A percentile compares a stretch with the other conserved stretches of the same genome.
These are phyloP conservation scores for Euphorbia tirucalli DNA, from an alignment of 345 rosid species.

Conservation along the genomic window DNA sequence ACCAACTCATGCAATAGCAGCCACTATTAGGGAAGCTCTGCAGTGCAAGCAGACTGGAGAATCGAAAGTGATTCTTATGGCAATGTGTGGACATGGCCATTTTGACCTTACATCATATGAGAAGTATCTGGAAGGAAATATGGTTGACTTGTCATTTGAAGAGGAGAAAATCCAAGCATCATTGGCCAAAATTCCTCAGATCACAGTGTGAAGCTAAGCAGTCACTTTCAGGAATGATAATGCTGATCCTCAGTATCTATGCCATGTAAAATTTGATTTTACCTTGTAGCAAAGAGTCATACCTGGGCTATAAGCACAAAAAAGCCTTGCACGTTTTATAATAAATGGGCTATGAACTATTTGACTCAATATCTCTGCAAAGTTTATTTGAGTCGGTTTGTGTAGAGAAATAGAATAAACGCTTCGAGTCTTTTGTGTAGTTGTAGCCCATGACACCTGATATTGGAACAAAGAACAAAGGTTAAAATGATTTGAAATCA, in stretches of 20 bases:
- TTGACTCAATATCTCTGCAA: too few species aligned
- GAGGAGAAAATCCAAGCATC: slow-evolving; percentile 63
- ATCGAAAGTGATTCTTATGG: slow-evolving; percentile 79
- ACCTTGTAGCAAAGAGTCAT: too few species aligned
- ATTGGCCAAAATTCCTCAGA: slow-evolving; percentile 60
- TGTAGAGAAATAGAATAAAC: too few species aligned
- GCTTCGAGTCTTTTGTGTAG: too few species aligned
- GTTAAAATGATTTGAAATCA: too few species aligned
- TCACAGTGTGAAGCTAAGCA: slow-evolving; percentile 24
- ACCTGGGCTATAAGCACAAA: too few species aligned
- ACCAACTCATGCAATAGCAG: slow-evolving; percentile 92
- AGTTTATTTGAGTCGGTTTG: too few species aligned
- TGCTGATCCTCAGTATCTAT: background rate
- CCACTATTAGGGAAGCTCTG: slow-evolving; percentile 85
- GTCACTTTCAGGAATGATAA: background rate
- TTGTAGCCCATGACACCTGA: too few species aligned
- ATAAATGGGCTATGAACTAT: too few species aligned
- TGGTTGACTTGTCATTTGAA: slow-evolving; percentile 72
- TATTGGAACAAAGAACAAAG: too few species aligned
- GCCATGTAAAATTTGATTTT: background rate
- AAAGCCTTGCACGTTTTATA: too few species aligned
- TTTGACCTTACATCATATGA: slow-evolving; percentile 83
- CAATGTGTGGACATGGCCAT: slow-evolving; percentile 98
- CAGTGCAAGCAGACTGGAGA: slow-evolving; percentile 76
- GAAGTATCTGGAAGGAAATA: slow-evolving; percentile 64